A percentile compares a stretch with the other conserved stretches of the same genome.
Evolutionary conservation across 2,329 filamentous ascomycete species (phyloP).

Genomic region (Paecilomyces sp.): DNA sequence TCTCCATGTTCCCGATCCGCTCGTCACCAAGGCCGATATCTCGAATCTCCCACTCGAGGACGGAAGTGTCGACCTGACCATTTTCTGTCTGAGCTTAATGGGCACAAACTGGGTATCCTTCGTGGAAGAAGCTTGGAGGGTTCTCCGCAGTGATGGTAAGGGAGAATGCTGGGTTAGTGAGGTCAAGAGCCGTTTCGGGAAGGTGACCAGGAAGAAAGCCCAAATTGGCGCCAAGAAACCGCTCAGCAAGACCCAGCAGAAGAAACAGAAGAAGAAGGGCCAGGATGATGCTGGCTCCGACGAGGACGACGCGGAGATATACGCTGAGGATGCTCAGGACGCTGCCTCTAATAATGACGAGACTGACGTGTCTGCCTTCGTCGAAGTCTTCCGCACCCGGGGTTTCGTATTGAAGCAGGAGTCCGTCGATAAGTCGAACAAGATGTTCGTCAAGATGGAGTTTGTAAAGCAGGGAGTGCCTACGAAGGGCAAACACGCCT

Average conservation of each 20-base stretch:
- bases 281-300: slow-evolving; percentile 39
- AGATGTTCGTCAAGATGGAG: slow-evolving; percentile 97
- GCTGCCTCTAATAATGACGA: slow-evolving; percentile 57
- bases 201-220: slow-evolving; percentile 42
- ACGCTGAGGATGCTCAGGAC: slow-evolving; percentile 39
- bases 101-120: slow-evolving; percentile 98
- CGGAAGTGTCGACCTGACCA: slow-evolving; percentile 71
- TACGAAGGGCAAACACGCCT: slow-evolving; percentile 63
- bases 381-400: slow-evolving; percentile 70
- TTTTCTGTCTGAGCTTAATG: slow-evolving; percentile 97
- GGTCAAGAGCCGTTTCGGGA: slow-evolving; percentile 86
- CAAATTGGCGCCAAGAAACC: slow-evolving; percentile 29
- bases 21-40: slow-evolving; percentile 86
- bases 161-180: slow-evolving; percentile 94
- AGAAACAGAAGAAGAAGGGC: slow-evolving; percentile 38
- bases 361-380: slow-evolving; percentile 81
- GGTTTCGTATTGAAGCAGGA: slow-evolving; percentile 77
- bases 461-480: slow-evolving; percentile 80
- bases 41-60: slow-evolving; percentile 70
- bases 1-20: slow-evolving; percentile 65
- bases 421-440: slow-evolving; percentile 76
- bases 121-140: slow-evolving; percentile 87
- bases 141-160: slow-evolving; percentile 75
- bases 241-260: slow-evolving; percentile 36
- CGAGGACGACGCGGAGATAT: slow-evolving; percentile 50